These are phyloP conservation scores for Ricinus communis DNA, from an alignment of 345 rosid species.

Conservation along the genomic window DNA sequence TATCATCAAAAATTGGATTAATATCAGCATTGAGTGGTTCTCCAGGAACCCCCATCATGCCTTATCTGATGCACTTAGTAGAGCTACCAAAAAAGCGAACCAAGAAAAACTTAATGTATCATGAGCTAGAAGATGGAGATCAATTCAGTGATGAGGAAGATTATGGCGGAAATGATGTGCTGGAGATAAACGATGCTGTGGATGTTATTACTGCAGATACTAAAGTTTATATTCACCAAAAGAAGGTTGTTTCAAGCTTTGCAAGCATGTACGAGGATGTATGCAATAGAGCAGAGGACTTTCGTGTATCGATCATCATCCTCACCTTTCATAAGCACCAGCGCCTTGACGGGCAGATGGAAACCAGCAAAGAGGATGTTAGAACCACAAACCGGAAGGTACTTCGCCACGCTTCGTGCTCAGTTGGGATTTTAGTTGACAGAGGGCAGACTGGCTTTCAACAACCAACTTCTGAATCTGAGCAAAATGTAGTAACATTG, in stretches of 20 bases:
- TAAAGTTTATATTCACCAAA: conserved; percentile 44
- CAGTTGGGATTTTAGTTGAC: conserved; percentile 72
- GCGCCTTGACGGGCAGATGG: conserved; percentile 68
- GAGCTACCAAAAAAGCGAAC: conserved; percentile 64
- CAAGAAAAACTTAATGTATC: conserved; percentile 47
- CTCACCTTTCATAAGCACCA: conserved; percentile 92
- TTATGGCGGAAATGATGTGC: conserved; percentile 68
- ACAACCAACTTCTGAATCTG: conserved; percentile 43
- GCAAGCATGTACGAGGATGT: conserved; percentile 62
- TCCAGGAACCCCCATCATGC: conserved; percentile 36
- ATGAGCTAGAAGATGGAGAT: conserved; percentile 62
- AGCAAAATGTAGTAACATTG: conserved; percentile 61
- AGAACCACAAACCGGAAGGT: conserved; percentile 70
- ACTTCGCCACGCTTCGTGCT: conserved; percentile 69
- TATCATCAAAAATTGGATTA: conserved; percentile 52
- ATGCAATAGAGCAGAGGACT: conserved; percentile 61
- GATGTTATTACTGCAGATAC: conserved; percentile 53
- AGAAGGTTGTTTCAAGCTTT: conserved; percentile 55
- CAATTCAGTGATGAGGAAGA: conserved; percentile 64
- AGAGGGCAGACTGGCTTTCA: conserved; percentile 71
- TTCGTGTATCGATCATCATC: conserved; percentile 61
- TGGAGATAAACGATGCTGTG: conserved; percentile 63
- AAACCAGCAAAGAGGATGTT: conserved; percentile 56
- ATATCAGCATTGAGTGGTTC: conserved; percentile 56
- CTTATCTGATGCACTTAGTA: conserved; percentile 71